These are phyloP conservation scores for Pontederia crassipes DNA, from an alignment of 176 grass and related monocot genomes.

Conservation along the genomic window DNA sequence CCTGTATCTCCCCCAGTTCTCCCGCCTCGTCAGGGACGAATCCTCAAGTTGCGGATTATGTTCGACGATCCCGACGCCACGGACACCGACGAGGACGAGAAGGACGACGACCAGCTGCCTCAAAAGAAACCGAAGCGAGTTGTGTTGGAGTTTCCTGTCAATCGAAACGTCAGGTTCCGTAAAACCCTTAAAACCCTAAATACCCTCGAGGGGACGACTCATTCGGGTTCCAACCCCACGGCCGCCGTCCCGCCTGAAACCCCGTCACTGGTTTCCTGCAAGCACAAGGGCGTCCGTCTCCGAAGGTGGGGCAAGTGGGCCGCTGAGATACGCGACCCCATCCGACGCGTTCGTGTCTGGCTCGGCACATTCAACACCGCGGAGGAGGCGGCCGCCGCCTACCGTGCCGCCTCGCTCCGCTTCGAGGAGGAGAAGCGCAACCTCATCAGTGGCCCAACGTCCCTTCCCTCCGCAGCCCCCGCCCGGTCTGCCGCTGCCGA, in stretches of 20 bases:
- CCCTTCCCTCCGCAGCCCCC: no score
- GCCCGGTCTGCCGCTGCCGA: neutral
- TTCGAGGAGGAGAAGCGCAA: constrained; percentile 15
- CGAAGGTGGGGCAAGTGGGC: constrained; percentile 96
- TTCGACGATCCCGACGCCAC: constrained; percentile 16
- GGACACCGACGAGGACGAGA: constrained; percentile 7
- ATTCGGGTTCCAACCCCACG: neutral
- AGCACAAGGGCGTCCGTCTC: constrained; percentile 55
- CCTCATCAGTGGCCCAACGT: neutral
- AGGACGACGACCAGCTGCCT: neutral
- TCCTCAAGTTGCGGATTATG: neutral
- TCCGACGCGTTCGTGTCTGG: constrained; percentile 13
- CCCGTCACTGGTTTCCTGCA: neutral
- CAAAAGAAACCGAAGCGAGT: neutral
- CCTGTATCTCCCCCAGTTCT: neutral
- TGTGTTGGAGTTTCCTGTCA: neutral
- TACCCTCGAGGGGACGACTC: neutral
- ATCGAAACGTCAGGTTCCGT: neutral
- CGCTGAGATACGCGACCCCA: constrained; percentile 86
- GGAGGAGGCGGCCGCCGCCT: constrained; percentile 16
- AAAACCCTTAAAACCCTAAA: constrained; percentile 7
- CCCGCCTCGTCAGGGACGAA: neutral
- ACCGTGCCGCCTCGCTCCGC: constrained; percentile 7
- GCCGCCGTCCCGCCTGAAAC: neutral
- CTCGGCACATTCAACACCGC: constrained; percentile 19